A percentile compares a stretch with the other conserved stretches of the same genome.
These are phyloP conservation scores for Phytophthora macrochlamydospora DNA, from an alignment of 352 stramenopile species.

Conservation along the genomic window DNA sequence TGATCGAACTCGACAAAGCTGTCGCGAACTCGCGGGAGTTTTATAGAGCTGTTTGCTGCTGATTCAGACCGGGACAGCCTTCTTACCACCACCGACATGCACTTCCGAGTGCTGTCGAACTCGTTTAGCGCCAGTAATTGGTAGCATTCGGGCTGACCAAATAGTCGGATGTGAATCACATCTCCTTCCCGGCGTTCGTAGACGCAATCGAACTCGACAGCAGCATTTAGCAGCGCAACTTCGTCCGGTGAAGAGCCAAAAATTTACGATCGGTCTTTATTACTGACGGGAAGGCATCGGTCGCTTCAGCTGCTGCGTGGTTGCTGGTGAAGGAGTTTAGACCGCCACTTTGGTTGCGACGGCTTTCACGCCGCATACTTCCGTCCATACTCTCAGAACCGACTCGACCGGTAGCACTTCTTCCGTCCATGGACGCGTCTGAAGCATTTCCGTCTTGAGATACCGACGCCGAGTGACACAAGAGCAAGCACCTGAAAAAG, in stretches of 20 bases:
- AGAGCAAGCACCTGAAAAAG: constrained; percentile 82
- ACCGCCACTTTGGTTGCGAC: constrained; percentile 17
- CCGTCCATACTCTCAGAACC: constrained; percentile 22
- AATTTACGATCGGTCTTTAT: constrained; percentile 51
- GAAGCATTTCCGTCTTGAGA: constrained; percentile 47
- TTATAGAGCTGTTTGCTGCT: constrained; percentile 6
- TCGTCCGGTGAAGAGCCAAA: constrained; percentile 84
- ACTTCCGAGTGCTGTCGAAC: constrained; percentile 88
- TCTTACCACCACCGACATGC: constrained; percentile 85
- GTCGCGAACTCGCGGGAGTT: constrained; percentile 14
- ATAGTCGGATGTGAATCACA: constrained; percentile 78
- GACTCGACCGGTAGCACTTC: constrained; percentile 14
- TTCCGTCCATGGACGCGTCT: constrained; percentile 9
- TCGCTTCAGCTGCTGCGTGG: constrained; percentile 25
- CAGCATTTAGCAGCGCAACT: constrained; percentile 78
- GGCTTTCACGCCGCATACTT: constrained; percentile 28
- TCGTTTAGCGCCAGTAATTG: constrained; percentile 84
- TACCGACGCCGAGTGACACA: constrained; percentile 83
- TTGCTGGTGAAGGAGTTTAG: constrained; percentile 34
- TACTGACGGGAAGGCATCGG: constrained; percentile 33
- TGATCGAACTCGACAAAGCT: constrained; percentile 37
- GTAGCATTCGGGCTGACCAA: constrained; percentile 76
- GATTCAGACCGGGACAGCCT: constrained; percentile 28
- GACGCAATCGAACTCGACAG: constrained; percentile 80
- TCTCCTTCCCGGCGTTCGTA: constrained; percentile 81